These are phyloP conservation scores for Halenospora varia DNA, from an alignment of 495 filamentous ascomycete genomes.

Conservation along the genomic window DNA sequence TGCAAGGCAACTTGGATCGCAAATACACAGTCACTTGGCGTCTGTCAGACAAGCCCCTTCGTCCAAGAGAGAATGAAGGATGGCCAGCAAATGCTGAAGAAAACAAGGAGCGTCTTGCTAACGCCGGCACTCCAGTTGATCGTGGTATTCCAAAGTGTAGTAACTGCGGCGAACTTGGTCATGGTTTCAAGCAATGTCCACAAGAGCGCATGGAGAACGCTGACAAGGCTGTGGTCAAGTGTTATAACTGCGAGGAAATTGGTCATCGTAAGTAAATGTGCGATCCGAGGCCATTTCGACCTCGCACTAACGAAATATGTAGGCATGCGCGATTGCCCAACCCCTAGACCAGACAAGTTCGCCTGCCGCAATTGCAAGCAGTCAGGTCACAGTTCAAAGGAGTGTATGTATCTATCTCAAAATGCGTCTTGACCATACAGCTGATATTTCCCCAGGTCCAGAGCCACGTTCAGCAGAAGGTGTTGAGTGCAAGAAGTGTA, in stretches of 20 bases:
- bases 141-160: slow-evolving; percentile 28
- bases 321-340: slow-evolving; percentile 36
- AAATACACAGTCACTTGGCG: slow-evolving; percentile 72
- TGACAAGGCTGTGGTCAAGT: slow-evolving; percentile 54
- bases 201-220: slow-evolving; percentile 45
- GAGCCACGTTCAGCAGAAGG: slow-evolving; percentile 67
- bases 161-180: slow-evolving; percentile 59
- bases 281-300: slow-evolving; percentile 17
- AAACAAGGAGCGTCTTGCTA: slow-evolving; percentile 66
- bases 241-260: slow-evolving; percentile 66
- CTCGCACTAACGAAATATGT: slow-evolving; percentile 24
- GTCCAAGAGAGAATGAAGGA: slow-evolving; percentile 50
- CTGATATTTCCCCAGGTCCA: slow-evolving; percentile 22
- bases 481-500: slow-evolving; percentile 79
- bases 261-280: slow-evolving; percentile 75
- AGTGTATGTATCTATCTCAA: slow-evolving; percentile 39
- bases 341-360: slow-evolving; percentile 49
- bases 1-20: slow-evolving; percentile 75
- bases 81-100: slow-evolving; percentile 67
- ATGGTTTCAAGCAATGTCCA: slow-evolving; percentile 60
- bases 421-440: not conserved
- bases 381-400: slow-evolving; percentile 53
- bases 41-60: slow-evolving; percentile 57
- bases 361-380: slow-evolving; percentile 85
- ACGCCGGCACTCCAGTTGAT: slow-evolving; percentile 68